Base-by-base conservation (phyloP, 495 filamentous ascomycete genomes). In the Jackrogersella minutella region DNA sequence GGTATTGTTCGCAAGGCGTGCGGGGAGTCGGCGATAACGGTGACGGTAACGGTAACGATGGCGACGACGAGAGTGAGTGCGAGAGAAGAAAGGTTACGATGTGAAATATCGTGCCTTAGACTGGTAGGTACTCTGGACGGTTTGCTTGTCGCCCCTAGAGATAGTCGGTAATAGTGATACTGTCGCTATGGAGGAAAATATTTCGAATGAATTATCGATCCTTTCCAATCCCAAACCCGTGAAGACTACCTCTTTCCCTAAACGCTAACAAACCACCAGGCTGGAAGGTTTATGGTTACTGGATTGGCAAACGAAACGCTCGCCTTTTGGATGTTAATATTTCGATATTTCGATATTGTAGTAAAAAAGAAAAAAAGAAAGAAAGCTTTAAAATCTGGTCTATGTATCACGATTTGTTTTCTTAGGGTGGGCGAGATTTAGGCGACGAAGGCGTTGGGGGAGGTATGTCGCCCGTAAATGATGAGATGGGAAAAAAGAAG, bases 341-440 rank as follows among this genome's bases (percentile, higher is more conserved):
- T 54, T 58, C 17, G 37, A 64, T 64, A 52, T 28, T 69, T 37
- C 11, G 24, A 33, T 58, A 69, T 55, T 24, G 28, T 51, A 33
- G 16, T 6, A 10, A 36, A 4, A 10, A 4, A 36, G 22, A 46
- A 22, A 57, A 39, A n/a, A 14, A 49, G 14, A 17, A 16, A 14
- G 21, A 30, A 14, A 57, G 16, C n/a, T 14, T 51, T 39, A 28
- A 30, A 44, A 57, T 34, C 37, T 28, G n/a, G 17, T 17, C 3
- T 51, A 26, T 52, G 57, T 60, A 57, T 55, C 50, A 43, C 33
- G 22, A 49, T 36, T 17, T 34, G 55, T 24, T 44, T 43, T n/a
- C n/a, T 16, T 56, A 67, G 24, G 57, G 21, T 53, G n/a, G n/a
- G n/a, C n/a, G n/a, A 33, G 5, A 34, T 16, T 14, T 62, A 53